A percentile compares a stretch with the other conserved stretches of the same genome.
Evolutionary conservation across 2,329 filamentous ascomycete genomes (phyloP).

Genomic region (Ambrosiella xylebori): DNA sequence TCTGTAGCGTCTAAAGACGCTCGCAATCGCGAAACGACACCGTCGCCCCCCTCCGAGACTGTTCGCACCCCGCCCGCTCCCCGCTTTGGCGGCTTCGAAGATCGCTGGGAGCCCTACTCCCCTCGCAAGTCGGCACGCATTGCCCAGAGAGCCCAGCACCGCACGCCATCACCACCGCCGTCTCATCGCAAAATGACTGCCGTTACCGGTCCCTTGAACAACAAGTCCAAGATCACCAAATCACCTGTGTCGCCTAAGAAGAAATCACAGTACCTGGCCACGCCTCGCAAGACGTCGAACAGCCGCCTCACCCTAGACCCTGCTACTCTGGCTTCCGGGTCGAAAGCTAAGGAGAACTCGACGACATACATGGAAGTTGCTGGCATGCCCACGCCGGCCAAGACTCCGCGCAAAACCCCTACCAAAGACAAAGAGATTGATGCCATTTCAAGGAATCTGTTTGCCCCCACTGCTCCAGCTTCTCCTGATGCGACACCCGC

Average conservation of each 20-base stretch:
- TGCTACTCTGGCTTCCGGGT: conserved; percentile 21
- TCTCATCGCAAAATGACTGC: conserved; percentile 15
- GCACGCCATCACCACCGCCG: conserved; percentile 37
- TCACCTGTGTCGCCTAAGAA: conserved; percentile 16
- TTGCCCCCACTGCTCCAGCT: conserved; percentile 29
- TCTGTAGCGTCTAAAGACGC: conserved; percentile 3
- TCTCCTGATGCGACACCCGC: conserved; percentile 42
- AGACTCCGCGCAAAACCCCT: conserved; percentile 53
- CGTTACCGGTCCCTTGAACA: neutral
- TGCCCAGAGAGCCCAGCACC: conserved; percentile 33
- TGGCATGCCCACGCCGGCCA: conserved; percentile 55
- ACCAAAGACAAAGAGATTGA: conserved; percentile 34
- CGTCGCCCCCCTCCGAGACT: conserved; percentile 33
- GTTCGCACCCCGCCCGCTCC: conserved; percentile 54
- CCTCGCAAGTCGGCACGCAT: conserved; percentile 53
- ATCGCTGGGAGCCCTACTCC: conserved; percentile 56
- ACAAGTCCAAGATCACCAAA: conserved; percentile 10
- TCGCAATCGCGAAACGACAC: conserved; percentile 31
- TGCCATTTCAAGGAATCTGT: conserved; percentile 42
- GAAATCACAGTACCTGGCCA: conserved; percentile 24
- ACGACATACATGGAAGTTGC: conserved; percentile 29
- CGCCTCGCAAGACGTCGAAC: conserved; percentile 16
- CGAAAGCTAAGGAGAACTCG: conserved; percentile 18
- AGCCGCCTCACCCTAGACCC: conserved; percentile 25
- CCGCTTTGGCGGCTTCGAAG: conserved; percentile 30